Conservation (phyloP, 176 grass and related monocot genomes). For the Cenchrus purpureus region DNA sequence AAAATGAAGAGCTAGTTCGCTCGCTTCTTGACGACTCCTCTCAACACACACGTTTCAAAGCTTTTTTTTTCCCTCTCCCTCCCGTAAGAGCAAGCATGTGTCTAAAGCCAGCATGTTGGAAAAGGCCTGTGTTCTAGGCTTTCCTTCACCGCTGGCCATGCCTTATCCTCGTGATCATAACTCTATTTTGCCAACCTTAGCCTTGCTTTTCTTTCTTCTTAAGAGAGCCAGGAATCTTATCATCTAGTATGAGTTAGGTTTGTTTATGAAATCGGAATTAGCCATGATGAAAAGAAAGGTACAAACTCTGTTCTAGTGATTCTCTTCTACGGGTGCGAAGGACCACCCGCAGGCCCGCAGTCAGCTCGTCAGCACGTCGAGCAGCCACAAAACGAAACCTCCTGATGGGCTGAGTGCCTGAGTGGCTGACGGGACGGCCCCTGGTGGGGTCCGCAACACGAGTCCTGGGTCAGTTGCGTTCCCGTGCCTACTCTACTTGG, state of each 20-base stretch:
- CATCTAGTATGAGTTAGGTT: neutral
- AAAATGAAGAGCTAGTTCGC: too few relatives aligned
- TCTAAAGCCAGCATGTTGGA: too few relatives aligned
- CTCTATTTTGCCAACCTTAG: neutral
- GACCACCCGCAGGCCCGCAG: too few relatives aligned
- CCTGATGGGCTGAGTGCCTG: neutral
- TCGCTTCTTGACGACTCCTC: too few relatives aligned
- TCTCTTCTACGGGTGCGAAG: neutral
- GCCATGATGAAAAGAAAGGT: neutral
- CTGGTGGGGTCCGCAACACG: conserved; percentile 33
- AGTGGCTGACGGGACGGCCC: neutral
- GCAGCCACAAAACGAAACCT: neutral
- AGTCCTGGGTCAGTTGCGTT: conserved; percentile 2
- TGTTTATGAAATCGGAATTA: neutral
- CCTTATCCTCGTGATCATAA: too few relatives aligned
- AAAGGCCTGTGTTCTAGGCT: too few relatives aligned
- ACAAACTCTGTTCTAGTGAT: too few relatives aligned
- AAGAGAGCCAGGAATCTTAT: neutral
- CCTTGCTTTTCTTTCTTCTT: neutral
- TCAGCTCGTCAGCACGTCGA: neutral
- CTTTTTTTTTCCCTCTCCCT: too few relatives aligned
- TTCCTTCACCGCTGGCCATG: too few relatives aligned
- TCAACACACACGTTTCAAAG: too few relatives aligned
- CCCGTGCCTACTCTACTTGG: conserved; percentile 46
- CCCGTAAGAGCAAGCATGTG: too few relatives aligned